Base-by-base conservation (phyloP, 768 basidiomycete genomes). In the Russula sp. region DNA sequence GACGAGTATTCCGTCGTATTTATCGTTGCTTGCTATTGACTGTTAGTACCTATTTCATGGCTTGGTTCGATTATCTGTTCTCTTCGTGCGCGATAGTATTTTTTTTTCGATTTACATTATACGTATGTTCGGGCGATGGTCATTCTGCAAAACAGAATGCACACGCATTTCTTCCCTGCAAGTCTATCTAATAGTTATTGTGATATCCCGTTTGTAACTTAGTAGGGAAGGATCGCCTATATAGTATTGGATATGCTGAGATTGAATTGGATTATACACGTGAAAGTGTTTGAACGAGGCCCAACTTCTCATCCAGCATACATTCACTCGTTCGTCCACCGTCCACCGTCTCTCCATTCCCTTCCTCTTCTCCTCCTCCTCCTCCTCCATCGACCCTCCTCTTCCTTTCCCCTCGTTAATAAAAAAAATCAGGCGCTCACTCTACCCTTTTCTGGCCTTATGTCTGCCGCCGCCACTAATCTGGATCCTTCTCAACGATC, bases 51-150 rank as follows among this genome's bases (percentile, higher is more conserved):
- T 57, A 68, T 67, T 59, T 60, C 51, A 30, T 49, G 58, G 40
- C 32, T 57, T 53, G 22, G 46, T 49, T 67, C 22, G 61, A 69
- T 60, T 64, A 34, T 51, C 42, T 22, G 20, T 38, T 36, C 36
- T 48, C 57, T 52, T 44, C 49, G 22, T 59, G 49, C 56, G 48
- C 59, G 64, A 61, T 65, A 65, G 34, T 61, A 65, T 61, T 55
- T 42, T 52, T 59, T 58, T 52, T 18, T 38, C 46, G 46, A 48
- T 48, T 48, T 61, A 61, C 58, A 65, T 67, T 67, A 67, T 65
- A 67, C 63, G 42, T 67, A 67, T 64, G 63, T 65, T 67, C 58
- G 66, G 59, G 63, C 54, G 63, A 59, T 46, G 58, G 63, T 48
- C 51, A 26, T 57, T 57, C 60, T 57, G 64, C 60, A 65, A 65